phyloP scores from a whole-genome alignment of 2,329 filamentous ascomycete species.

The Arthrobotrys musiformis region DNA sequence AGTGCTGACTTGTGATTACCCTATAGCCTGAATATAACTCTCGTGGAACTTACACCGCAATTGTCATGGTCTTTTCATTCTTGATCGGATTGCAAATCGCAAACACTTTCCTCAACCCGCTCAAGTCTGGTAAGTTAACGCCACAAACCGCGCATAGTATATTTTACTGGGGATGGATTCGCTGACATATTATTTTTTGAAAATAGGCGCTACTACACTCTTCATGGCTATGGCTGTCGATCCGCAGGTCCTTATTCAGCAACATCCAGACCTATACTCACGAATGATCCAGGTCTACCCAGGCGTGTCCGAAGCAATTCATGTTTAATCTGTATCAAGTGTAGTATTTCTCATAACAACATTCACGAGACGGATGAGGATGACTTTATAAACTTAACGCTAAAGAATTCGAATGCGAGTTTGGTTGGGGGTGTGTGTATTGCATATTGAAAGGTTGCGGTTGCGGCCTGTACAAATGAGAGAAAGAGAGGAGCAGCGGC shows the following conservation, averaged over 20 bases:
- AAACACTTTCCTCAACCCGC: conserved; percentile 87
- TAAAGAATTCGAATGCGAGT: not conserved
- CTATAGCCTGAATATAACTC: conserved; percentile 27
- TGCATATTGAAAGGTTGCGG: not conserved
- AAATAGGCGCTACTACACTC: not conserved
- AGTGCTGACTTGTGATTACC: not conserved
- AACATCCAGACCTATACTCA: conserved; percentile 83
- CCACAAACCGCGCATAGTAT: not conserved
- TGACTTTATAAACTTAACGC: not conserved
- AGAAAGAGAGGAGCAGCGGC: not conserved
- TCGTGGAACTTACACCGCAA: conserved; percentile 72
- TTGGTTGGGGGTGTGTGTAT: not conserved
- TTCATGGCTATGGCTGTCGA: conserved; percentile 69
- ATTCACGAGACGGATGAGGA: not conserved
- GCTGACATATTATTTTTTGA: not conserved
- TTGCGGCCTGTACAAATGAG: not conserved
- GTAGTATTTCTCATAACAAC: not conserved
- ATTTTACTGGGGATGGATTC: not conserved
- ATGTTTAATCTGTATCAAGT: conserved; percentile 32
- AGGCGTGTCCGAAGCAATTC: conserved; percentile 79
- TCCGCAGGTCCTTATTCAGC: conserved; percentile 77
- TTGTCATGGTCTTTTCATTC: conserved; percentile 86
- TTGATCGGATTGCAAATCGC: conserved; percentile 89
- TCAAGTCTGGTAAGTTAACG: conserved; percentile 78
- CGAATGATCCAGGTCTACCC: conserved; percentile 85